Evolutionary conservation across 148 eudicot species (phyloP).

Genomic region (Amaranthus hypochondriacus): DNA sequence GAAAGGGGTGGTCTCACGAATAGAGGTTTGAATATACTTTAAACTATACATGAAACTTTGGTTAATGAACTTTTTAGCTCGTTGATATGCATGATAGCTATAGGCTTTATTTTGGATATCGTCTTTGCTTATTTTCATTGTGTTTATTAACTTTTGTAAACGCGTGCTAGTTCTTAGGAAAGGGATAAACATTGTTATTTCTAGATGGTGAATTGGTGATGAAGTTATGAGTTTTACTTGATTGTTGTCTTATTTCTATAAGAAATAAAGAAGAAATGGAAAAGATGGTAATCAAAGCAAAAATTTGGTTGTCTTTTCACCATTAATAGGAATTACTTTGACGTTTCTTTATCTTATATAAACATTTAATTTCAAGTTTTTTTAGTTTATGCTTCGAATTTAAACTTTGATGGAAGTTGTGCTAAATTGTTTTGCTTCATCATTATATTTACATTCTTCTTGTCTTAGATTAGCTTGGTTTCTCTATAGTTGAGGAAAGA

Average conservation of each 20-base stretch:
- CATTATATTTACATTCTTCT: neutral
- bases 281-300: neutral
- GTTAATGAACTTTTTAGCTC: slow-evolving; percentile 3
- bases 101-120: neutral
- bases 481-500: neutral
- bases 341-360: neutral
- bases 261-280: too few species aligned
- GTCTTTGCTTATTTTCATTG: neutral
- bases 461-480: neutral
- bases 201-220: neutral
- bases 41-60: neutral
- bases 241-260: too few species aligned
- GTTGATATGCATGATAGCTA: neutral
- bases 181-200: neutral
- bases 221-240: too few species aligned
- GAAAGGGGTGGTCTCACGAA: slow-evolving; percentile 93
- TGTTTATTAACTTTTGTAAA: neutral
- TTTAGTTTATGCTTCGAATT: neutral
- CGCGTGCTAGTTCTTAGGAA: neutral
- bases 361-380: neutral
- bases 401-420: neutral
- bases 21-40: slow-evolving; percentile 66
- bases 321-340: neutral
- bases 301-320: neutral
- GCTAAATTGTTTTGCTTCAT: neutral